Evolutionary conservation across 2,329 filamentous ascomycete species (phyloP).

Genomic region (Kalaharituber pfeilii): DNA sequence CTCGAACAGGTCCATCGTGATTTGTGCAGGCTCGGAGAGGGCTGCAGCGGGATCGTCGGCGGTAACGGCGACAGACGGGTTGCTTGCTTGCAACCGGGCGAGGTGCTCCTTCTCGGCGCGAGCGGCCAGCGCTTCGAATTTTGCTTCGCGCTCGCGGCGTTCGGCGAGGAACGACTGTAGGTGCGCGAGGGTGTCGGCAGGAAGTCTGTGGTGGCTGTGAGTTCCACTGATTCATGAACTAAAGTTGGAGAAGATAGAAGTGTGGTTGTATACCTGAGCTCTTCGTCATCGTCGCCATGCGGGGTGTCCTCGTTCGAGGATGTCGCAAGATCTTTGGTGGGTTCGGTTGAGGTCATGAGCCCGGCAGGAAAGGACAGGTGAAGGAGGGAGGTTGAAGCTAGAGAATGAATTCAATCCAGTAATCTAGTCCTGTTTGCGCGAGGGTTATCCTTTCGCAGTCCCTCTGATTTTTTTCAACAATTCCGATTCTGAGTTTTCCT

Average conservation of each 20-base stretch:
- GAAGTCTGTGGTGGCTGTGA: slow-evolving; percentile 31
- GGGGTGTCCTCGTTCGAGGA: background rate
- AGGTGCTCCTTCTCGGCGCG: slow-evolving; percentile 39
- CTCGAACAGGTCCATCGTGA: slow-evolving; percentile 52
- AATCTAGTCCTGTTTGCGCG: too few species aligned
- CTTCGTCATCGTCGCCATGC: background rate
- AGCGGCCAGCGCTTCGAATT: slow-evolving; percentile 50
- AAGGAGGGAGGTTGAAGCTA: too few species aligned
- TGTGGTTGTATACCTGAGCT: background rate
- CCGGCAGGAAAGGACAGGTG: too few species aligned
- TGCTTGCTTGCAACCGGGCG: background rate
- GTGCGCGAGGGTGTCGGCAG: slow-evolving; percentile 47
- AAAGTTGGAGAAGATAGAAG: background rate
- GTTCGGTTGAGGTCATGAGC: too few species aligned
- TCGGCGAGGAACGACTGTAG: slow-evolving; percentile 58
- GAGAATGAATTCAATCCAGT: too few species aligned
- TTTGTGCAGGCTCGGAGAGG: background rate
- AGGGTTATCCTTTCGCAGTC: too few species aligned
- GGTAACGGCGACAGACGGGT: too few species aligned
- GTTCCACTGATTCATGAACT: background rate
- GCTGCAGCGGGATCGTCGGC: background rate
- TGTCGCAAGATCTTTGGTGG: background rate
- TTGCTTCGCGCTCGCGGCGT: slow-evolving; percentile 46
- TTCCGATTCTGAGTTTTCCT: too few species aligned
- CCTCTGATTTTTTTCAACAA: too few species aligned